These are phyloP conservation scores for Blastocystis sp. DNA, from an alignment of 352 stramenopile genomes.

Conservation along the genomic window DNA sequence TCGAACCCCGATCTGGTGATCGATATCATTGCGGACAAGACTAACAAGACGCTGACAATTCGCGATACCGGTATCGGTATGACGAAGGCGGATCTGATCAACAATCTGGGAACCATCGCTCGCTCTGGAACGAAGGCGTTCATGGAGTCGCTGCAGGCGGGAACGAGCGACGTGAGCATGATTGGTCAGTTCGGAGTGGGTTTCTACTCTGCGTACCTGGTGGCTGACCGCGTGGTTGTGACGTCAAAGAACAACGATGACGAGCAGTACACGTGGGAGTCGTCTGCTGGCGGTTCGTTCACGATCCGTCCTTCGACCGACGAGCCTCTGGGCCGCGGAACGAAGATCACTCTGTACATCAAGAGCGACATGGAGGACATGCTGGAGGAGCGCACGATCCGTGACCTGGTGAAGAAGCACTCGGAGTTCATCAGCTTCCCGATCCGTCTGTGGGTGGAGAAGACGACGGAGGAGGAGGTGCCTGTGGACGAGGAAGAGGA, in stretches of 20 bases:
- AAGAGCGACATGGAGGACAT: constrained; percentile 87
- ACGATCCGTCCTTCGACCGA: constrained; percentile 65
- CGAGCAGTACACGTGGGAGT: constrained; percentile 64
- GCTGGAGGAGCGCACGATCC: constrained; percentile 73
- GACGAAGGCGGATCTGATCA: constrained; percentile 85
- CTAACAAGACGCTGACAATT: constrained; percentile 90
- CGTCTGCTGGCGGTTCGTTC: constrained; percentile 72
- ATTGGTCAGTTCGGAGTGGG: constrained; percentile 99
- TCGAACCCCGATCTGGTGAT: constrained; percentile 85
- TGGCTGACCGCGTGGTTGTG: constrained; percentile 86
- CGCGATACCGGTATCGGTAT: constrained; percentile 93
- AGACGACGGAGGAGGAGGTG: constrained; percentile 98
- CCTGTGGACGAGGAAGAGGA: constrained; percentile 89
- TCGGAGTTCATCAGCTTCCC: constrained; percentile 98
- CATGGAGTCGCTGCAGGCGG: constrained; percentile 89
- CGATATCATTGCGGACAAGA: constrained; percentile 84
- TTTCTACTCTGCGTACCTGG: constrained; percentile 99
- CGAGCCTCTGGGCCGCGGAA: constrained; percentile 74
- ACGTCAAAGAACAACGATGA: constrained; percentile 61
- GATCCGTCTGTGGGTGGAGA: constrained; percentile 95
- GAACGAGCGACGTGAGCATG: constrained; percentile 81
- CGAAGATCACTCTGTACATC: constrained; percentile 90
- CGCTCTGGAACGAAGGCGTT: constrained; percentile 92
- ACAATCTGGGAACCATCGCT: constrained; percentile 97
- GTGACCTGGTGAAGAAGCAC: constrained; percentile 94